Evolutionary conservation across 2,329 filamentous ascomycete species (phyloP), one percentile per base, ranked within the genome.

Genomic region (Trichoderma asperellum): DNA sequence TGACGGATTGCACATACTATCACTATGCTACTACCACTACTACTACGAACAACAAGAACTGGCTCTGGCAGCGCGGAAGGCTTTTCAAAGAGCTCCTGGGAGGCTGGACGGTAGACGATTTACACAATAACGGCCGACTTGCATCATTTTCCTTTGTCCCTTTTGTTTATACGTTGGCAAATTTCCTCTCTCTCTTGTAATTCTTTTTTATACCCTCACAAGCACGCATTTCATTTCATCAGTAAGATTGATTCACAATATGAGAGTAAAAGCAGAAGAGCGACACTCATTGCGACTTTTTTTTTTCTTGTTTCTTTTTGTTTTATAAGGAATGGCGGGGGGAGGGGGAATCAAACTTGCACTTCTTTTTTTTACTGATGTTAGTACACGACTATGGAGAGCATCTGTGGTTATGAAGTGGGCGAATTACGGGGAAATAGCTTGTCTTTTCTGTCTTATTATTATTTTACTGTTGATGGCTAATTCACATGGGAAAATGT

Each of bases 61-160:
- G 43, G 56, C 49, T 59, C 64, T 21, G 55, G 35, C n/a, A 65
- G 62, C 34, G 21, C 32, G 62, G 35, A 47, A 29, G 27, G 21
- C n/a, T 29, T 63, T 55, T 32, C 34, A 24, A 43, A 57, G 37
- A 57, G 35, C 62, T 43, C 62, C 52, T 37, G 27, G 35, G 49
- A 27, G 63, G 53, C 53, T 8, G 37, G 63, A 40, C 8, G 40
- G 40, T 29, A 60, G 56, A 67, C 29, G 64, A 67, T 66, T 66
- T 29, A 60, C 64, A 67, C 40, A 49, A 60, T 67, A 67, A 60
- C 64, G 64, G 64, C 64, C 64, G 56, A 29, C 32, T 60, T 60
- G 18, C 37, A 49, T 40, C 24, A 16, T 52, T 67, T 55, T 52
- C 5, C 55, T 56, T 24, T 40, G 32, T 14, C 29, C 21, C 40